Evolutionary conservation across 306 rosid species (phyloP), one percentile per base, ranked within the genome.

Genomic region (Vicia villosa): DNA sequence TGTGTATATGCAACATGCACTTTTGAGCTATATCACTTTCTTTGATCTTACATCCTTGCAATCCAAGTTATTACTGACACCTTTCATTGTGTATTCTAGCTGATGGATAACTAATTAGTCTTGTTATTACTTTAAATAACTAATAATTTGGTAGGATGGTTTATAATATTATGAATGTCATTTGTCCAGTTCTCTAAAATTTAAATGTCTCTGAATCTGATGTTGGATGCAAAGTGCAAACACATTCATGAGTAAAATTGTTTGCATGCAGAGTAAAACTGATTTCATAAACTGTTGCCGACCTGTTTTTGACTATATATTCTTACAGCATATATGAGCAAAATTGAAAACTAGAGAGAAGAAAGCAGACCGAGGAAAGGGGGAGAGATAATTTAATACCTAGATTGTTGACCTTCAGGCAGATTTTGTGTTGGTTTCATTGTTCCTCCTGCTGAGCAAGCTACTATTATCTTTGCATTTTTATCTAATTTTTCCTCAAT

Each of bases 391-490:
- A 34, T n/a, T 57, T 2, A 38, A 58, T 68, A 91, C 99, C 96
- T 94, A 75, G 97, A 94, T 72, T 94, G 97, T 86, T 88, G 92
- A 55, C 99, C 99, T 80, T 94, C 92, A 8, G 99, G 96, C 45
- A 94, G 95, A 84, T 71, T 91, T 82, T 91, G 99, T 50, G 99
- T 37, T 41, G 99, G 99, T 82, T 77, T 91, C 96, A 84, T 87
- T 12, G 99, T 94, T 5, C 97, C 97, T 36, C 97, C 99, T 10
- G 95, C 63, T 11, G 99, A 80, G 74, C 99, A 94, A 54, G 92
- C 96, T 61, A 94, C 97, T 74, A 91, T 88, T 77, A 94, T 86
- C 81, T 94, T 91, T 20, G 96, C 92, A 40, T 81, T 45, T 78
- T 87, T 94, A 71, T 72, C 78, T 61, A 94, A 24, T 77, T 94